phyloP scores from a whole-genome alignment of 352 stramenopile genomes.

The Globisporangium recalcitrans region DNA sequence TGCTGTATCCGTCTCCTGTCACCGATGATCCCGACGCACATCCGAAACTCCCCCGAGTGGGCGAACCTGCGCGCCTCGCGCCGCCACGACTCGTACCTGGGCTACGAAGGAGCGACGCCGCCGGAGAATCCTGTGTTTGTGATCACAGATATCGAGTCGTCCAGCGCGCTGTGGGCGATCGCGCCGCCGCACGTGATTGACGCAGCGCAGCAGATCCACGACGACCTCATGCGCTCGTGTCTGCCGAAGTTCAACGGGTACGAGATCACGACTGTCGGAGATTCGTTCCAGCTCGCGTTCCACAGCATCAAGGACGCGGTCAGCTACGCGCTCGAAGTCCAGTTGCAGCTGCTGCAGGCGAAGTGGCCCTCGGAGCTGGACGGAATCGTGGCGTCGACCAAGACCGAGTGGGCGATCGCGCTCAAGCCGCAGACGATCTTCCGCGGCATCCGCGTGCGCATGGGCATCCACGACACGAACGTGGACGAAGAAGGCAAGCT shows the following conservation, averaged over 20 bases:
- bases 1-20: slow-evolving; percentile 51
- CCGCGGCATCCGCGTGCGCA: slow-evolving; percentile 59
- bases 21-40: slow-evolving; percentile 45
- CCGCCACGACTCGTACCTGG: slow-evolving; percentile 27
- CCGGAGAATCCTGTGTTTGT: slow-evolving; percentile 60
- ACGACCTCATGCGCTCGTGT: slow-evolving; percentile 49
- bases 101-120: slow-evolving; percentile 26
- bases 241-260: slow-evolving; percentile 56
- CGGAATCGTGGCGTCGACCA: slow-evolving; percentile 42
- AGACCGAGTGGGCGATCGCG: slow-evolving; percentile 41
- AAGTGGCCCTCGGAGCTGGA: slow-evolving; percentile 63
- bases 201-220: slow-evolving; percentile 50
- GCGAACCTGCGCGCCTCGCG: slow-evolving; percentile 14
- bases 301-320: slow-evolving; percentile 56
- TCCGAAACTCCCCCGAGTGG: slow-evolving; percentile 52
- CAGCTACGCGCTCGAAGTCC: slow-evolving; percentile 61
- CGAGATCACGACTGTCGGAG: slow-evolving; percentile 71
- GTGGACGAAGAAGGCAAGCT: slow-evolving; percentile 43
- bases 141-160: slow-evolving; percentile 74
- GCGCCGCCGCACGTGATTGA: slow-evolving; percentile 51
- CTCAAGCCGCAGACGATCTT: slow-evolving; percentile 53
- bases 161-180: slow-evolving; percentile 64
- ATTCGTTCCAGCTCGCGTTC: slow-evolving; percentile 74
- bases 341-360: slow-evolving; percentile 44
- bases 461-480: slow-evolving; percentile 71